phyloP scores from a whole-genome alignment of 1,284 basidiomycete species.

The Ustilago hordei region DNA sequence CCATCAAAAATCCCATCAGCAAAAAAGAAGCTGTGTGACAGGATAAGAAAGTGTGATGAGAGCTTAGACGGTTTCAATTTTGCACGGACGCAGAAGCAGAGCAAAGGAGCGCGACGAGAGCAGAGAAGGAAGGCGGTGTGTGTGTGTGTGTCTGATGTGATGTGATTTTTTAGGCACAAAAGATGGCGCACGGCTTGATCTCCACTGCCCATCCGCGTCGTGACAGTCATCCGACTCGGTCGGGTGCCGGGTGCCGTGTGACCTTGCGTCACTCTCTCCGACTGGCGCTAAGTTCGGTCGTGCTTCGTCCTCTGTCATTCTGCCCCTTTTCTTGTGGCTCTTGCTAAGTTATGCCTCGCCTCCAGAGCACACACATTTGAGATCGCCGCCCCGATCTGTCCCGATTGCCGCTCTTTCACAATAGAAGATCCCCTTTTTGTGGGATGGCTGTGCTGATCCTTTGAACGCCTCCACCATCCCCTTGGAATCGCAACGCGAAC shows the following conservation, averaged over 20 bases:
- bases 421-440: background rate
- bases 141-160: background rate
- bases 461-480: background rate
- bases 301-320: background rate
- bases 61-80: background rate
- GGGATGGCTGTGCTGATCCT: background rate
- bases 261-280: background rate
- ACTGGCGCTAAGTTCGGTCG: background rate
- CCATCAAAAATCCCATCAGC: background rate
- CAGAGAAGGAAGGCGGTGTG: background rate
- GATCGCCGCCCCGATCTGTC: background rate
- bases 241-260: conserved; percentile 5
- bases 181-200: conserved; percentile 10
- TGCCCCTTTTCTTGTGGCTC: background rate
- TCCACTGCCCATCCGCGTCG: conserved; percentile 4
- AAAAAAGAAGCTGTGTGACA: background rate
- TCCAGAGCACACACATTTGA: background rate
- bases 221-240: conserved; percentile 10
- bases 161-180: background rate
- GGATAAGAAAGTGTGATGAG: background rate
- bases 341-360: too few species aligned
- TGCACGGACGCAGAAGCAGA: background rate
- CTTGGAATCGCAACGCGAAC: background rate
- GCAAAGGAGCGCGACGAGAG: background rate
- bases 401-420: background rate